Percentiles rank a stretch among this genome's conserved stretches.
Evolutionary conservation across 2,329 filamentous ascomycete species (phyloP).

Genomic region (Alternaria triticimaculans): DNA sequence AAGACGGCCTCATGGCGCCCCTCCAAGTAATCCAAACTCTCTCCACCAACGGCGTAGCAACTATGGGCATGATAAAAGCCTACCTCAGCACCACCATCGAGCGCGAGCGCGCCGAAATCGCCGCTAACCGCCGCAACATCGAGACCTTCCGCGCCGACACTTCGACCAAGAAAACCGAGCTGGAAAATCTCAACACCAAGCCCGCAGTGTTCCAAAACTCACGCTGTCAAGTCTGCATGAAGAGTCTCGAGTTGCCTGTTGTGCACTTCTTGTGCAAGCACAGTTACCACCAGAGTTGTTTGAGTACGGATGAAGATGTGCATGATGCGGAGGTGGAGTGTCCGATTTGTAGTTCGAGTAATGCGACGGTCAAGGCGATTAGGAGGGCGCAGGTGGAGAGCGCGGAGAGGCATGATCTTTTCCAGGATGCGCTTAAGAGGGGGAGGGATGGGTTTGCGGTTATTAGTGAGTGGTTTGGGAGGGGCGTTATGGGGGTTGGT

Average conservation of each 20-base stretch:
- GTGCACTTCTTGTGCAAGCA: conserved; percentile 98
- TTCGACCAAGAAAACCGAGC: conserved; percentile 76
- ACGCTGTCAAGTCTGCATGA: conserved; percentile 82
- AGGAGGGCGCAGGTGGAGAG: conserved; percentile 85
- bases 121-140: conserved; percentile 80
- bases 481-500: conserved; percentile 79
- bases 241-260: conserved; percentile 80
- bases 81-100: conserved; percentile 91
- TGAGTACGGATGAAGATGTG: conserved; percentile 69
- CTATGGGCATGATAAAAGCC: conserved; percentile 95
- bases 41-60: conserved; percentile 79
- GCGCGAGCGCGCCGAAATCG: conserved; percentile 86
- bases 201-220: conserved; percentile 90
- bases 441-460: conserved; percentile 88
- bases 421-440: conserved; percentile 77
- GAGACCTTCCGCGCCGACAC: conserved; percentile 85
- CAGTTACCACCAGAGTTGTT: conserved; percentile 90
- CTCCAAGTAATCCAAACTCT: conserved; percentile 96
- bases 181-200: conserved; percentile 76
- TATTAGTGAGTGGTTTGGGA: conserved; percentile 91
- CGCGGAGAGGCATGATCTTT: conserved; percentile 86
- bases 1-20: conserved; percentile 91
- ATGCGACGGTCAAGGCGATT: conserved; percentile 88
- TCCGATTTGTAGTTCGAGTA: conserved; percentile 81
- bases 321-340: conserved; percentile 76